Percentiles rank a stretch among this genome's conserved stretches.
Conservation (phyloP, 768 basidiomycete species). For the Leccinum barrowsii region DNA sequence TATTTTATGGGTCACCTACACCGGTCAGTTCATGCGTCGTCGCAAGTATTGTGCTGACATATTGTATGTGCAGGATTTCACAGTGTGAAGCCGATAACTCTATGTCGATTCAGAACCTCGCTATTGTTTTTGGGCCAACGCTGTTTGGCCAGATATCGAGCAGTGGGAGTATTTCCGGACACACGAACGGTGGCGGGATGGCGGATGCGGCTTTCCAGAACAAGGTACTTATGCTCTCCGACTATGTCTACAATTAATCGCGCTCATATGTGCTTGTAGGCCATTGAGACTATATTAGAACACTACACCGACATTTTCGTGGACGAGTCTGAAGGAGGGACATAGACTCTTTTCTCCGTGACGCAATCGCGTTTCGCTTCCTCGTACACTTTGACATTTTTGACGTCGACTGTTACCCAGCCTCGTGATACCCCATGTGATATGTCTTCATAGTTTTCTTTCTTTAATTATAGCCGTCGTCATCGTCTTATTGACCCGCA, state of each 20-base stretch:
- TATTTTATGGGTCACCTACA: conserved; percentile 93
- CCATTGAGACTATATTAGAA: conserved; percentile 91
- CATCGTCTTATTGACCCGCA: conserved; percentile 2
- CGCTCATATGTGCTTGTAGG: conserved; percentile 43
- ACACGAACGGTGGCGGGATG: conserved; percentile 53
- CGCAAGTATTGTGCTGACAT: conserved; percentile 6
- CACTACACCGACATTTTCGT: conserved; percentile 97
- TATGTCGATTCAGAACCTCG: conserved; percentile 90
- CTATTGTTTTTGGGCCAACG: conserved; percentile 97
- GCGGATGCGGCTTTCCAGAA: conserved; percentile 72
- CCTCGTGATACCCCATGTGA: conserved; percentile 26
- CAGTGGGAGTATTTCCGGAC: conserved; percentile 41
- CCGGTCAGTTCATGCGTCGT: conserved; percentile 47
- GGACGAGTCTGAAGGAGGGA: conserved; percentile 64
- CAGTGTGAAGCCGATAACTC: conserved; percentile 76
- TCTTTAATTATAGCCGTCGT: conserved; percentile 10
- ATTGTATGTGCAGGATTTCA: conserved; percentile 55
- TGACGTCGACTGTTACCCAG: conserved; percentile 21
- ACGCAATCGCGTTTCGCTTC: not conserved
- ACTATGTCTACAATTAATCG: not conserved
- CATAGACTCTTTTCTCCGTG: conserved; percentile 14
- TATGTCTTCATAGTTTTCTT: conserved; percentile 7
- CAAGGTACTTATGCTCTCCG: conserved; percentile 39
- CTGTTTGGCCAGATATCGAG: conserved; percentile 72
- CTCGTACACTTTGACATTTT: not conserved